Evolutionary conservation across 23 red algal species (phyloP).

Genomic region (Agarophyton chilense): DNA sequence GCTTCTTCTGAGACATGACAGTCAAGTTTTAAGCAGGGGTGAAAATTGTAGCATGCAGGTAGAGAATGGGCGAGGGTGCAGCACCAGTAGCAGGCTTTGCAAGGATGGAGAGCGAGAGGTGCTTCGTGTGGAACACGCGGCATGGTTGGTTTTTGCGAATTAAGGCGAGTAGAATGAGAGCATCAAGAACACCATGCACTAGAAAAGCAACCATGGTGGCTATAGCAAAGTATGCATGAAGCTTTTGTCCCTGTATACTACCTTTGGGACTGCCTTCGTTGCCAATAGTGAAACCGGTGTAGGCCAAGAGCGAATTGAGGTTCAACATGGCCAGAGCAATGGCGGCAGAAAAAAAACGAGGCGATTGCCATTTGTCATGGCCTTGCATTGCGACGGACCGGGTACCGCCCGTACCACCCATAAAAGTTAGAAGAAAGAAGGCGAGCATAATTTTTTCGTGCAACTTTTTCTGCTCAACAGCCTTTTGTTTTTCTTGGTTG

Average conservation of each 20-base stretch:
- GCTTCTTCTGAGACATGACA: too few relatives aligned
- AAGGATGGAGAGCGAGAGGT: too few relatives aligned
- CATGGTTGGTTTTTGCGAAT: not conserved
- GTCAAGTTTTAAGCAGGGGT: too few relatives aligned
- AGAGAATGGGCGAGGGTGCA: not conserved
- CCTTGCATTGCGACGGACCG: constrained; percentile 91
- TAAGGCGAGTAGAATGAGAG: constrained; percentile 44
- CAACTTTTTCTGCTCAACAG: constrained; percentile 85
- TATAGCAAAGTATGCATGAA: constrained; percentile 86
- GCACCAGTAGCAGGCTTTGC: not conserved
- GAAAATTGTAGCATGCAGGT: not conserved
- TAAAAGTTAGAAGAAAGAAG: constrained; percentile 93
- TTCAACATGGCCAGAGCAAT: constrained; percentile 72
- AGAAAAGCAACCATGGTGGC: constrained; percentile 70
- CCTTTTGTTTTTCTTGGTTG: constrained; percentile 73
- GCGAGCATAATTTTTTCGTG: constrained; percentile 94
- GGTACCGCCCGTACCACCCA: constrained; percentile 86
- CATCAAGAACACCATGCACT: constrained; percentile 64
- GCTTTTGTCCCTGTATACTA: constrained; percentile 71
- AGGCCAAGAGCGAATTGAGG: constrained; percentile 71
- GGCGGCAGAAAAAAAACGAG: constrained; percentile 70
- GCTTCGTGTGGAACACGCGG: too few relatives aligned
- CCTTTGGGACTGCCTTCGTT: constrained; percentile 60
- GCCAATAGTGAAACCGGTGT: constrained; percentile 85
- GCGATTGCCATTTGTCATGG: constrained; percentile 76